A percentile compares a stretch with the other conserved stretches of the same genome.
Conservation (phyloP, 1,284 basidiomycete genomes). For the Rhizoctonia solani region DNA sequence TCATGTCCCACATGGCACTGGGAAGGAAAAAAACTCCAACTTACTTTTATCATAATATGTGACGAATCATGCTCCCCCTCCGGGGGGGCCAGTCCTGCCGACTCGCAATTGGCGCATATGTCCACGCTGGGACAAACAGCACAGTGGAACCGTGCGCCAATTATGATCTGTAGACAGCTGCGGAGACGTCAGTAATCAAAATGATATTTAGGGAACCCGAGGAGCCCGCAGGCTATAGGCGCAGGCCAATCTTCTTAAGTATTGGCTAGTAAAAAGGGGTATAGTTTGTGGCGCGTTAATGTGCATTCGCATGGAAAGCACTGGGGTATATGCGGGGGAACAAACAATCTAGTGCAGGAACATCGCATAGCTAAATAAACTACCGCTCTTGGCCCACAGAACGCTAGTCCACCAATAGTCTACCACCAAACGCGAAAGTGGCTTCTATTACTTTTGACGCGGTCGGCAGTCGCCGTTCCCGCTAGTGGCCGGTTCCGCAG, state of each 20-base stretch:
- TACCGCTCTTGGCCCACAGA: too few species aligned
- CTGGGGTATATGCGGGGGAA: background rate
- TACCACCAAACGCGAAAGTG: too few species aligned
- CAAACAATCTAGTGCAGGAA: background rate
- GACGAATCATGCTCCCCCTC: constrained; percentile 78
- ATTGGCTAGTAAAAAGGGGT: background rate
- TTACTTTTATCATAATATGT: constrained; percentile 90
- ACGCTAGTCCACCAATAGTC: too few species aligned
- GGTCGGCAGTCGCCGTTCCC: too few species aligned
- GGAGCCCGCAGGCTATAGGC: too few species aligned
- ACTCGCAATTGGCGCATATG: constrained; percentile 88
- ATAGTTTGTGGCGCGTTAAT: background rate
- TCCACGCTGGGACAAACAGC: constrained; percentile 81
- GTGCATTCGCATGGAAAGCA: background rate
- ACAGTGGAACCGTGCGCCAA: constrained; percentile 88
- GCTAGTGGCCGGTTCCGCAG: background rate
- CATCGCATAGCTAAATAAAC: too few species aligned
- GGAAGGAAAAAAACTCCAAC: constrained; percentile 24
- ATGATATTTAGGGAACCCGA: background rate
- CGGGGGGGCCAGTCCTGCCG: constrained; percentile 67
- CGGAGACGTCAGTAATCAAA: background rate
- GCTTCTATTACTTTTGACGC: too few species aligned
- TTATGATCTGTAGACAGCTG: constrained; percentile 85
- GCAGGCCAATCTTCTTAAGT: background rate
- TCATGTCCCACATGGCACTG: background rate